Evolutionary conservation across 495 filamentous ascomycete genomes (phyloP).

Genomic region (Aspergillus panamensis): DNA sequence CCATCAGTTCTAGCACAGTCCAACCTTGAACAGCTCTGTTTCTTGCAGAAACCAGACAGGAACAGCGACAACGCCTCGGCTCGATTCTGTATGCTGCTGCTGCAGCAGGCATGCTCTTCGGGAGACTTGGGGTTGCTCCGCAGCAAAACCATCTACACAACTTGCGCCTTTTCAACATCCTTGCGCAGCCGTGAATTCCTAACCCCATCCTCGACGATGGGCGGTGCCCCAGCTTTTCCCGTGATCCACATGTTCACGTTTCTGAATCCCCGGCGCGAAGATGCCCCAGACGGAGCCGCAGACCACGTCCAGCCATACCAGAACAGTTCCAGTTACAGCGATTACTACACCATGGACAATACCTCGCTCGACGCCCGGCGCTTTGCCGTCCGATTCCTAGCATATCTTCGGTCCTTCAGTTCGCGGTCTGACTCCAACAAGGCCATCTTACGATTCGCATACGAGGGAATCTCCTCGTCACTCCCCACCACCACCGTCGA

Average conservation of each 20-base stretch:
- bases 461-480: slow-evolving; percentile 12
- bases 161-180: slow-evolving; percentile 13
- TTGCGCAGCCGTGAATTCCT: slow-evolving; percentile 10
- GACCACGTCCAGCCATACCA: slow-evolving; percentile 8
- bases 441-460: slow-evolving; percentile 23
- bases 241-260: slow-evolving; percentile 18
- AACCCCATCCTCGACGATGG: slow-evolving; percentile 1
- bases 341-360: slow-evolving; percentile 17
- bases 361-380: slow-evolving; percentile 10
- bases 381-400: slow-evolving; percentile 21
- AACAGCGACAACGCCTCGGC: slow-evolving; percentile 15
- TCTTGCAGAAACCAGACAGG: slow-evolving; percentile 16
- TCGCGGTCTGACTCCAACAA: slow-evolving; percentile 18
- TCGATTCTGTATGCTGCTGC: slow-evolving; percentile 10
- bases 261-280: slow-evolving; percentile 10
- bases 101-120: slow-evolving; percentile 1
- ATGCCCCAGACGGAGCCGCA: slow-evolving; percentile 8
- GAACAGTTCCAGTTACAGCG: slow-evolving; percentile 1
- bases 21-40: slow-evolving; percentile 20
- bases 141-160: slow-evolving; percentile 16
- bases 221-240: not conserved
- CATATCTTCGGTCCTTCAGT: slow-evolving; percentile 18
- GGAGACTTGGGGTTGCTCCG: slow-evolving; percentile 17
- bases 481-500: slow-evolving; percentile 1
- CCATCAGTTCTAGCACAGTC: slow-evolving; percentile 13